A percentile compares a stretch with the other conserved stretches of the same genome.
phyloP scores from a whole-genome alignment of 495 filamentous ascomycete genomes.

The Pseudevernia furfuracea region DNA sequence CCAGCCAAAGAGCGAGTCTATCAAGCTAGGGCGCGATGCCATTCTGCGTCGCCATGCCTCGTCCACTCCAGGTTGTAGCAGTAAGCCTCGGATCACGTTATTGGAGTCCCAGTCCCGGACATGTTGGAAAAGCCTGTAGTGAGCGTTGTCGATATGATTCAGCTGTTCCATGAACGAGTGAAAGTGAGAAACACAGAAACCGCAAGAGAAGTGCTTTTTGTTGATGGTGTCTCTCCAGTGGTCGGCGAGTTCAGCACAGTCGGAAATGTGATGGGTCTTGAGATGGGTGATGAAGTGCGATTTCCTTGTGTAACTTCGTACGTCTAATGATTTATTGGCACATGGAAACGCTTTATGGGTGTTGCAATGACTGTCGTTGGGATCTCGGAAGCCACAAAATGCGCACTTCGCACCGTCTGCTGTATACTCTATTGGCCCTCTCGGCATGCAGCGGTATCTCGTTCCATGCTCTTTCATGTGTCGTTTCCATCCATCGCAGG shows the following conservation, averaged over 20 bases:
- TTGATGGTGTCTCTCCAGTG: background rate
- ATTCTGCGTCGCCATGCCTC: background rate
- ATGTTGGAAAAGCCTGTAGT: background rate
- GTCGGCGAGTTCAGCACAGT: background rate
- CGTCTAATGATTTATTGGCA: background rate
- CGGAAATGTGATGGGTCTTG: background rate
- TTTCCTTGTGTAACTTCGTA: slow-evolving; percentile 1
- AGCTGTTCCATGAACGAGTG: background rate
- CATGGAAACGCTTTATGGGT: background rate
- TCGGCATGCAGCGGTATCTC: background rate
- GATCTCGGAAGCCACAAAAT: background rate
- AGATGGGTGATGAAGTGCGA: slow-evolving; percentile 1
- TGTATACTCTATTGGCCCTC: background rate
- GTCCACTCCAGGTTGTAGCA: slow-evolving; percentile 3
- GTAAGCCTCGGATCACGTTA: slow-evolving; percentile 4
- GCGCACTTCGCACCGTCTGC: background rate
- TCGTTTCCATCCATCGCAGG: slow-evolving; percentile 18
- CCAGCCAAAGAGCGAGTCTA: background rate
- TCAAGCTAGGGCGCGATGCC: background rate
- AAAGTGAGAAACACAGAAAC: slow-evolving; percentile 3
- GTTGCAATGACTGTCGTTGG: background rate
- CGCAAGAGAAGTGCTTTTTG: slow-evolving; percentile 9
- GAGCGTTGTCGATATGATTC: slow-evolving; percentile 9
- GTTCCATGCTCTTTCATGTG: slow-evolving; percentile 16
- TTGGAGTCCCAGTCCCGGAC: slow-evolving; percentile 1